phyloP scores from a whole-genome alignment of 768 basidiomycete genomes.

The Tricholoma sp. region DNA sequence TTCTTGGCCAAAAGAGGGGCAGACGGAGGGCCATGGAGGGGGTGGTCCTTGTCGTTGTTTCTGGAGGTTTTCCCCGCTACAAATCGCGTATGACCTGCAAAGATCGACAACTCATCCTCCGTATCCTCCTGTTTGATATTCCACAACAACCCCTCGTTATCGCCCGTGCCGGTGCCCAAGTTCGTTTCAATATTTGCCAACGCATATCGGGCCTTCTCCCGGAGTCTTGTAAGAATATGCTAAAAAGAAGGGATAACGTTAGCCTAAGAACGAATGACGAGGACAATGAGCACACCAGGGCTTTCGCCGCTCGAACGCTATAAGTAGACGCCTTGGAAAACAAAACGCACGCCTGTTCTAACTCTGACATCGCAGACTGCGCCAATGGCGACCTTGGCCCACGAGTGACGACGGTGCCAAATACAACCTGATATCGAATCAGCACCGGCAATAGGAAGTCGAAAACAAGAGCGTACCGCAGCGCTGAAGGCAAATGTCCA shows the following conservation, averaged over 20 bases:
- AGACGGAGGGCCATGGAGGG: slow-evolving; percentile 8
- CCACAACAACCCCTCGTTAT: slow-evolving; percentile 42
- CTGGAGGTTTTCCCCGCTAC: slow-evolving; percentile 40
- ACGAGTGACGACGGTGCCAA: slow-evolving; percentile 74
- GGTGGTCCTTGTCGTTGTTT: slow-evolving; percentile 8
- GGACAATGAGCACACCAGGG: slow-evolving; percentile 41
- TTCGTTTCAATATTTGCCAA: slow-evolving; percentile 35
- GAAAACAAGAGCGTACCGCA: slow-evolving; percentile 30
- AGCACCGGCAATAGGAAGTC: background rate
- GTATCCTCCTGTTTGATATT: slow-evolving; percentile 45
- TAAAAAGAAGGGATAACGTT: slow-evolving; percentile 17
- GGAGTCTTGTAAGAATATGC: slow-evolving; percentile 56
- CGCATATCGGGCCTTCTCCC: slow-evolving; percentile 62
- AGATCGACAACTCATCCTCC: slow-evolving; percentile 65
- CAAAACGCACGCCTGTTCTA: slow-evolving; percentile 63
- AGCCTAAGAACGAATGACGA: background rate
- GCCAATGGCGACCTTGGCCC: slow-evolving; percentile 68
- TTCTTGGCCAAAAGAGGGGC: background rate
- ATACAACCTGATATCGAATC: slow-evolving; percentile 48
- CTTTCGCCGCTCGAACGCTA: slow-evolving; percentile 60
- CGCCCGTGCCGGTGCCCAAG: slow-evolving; percentile 19
- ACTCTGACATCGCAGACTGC: slow-evolving; percentile 57
- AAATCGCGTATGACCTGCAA: slow-evolving; percentile 62
- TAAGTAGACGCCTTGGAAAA: slow-evolving; percentile 56
- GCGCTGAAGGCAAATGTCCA: slow-evolving; percentile 61